Percentiles rank a stretch among this genome's conserved stretches.
phyloP scores from a whole-genome alignment of 257 asterid genomes.

The Galeopsis tetrahit region DNA sequence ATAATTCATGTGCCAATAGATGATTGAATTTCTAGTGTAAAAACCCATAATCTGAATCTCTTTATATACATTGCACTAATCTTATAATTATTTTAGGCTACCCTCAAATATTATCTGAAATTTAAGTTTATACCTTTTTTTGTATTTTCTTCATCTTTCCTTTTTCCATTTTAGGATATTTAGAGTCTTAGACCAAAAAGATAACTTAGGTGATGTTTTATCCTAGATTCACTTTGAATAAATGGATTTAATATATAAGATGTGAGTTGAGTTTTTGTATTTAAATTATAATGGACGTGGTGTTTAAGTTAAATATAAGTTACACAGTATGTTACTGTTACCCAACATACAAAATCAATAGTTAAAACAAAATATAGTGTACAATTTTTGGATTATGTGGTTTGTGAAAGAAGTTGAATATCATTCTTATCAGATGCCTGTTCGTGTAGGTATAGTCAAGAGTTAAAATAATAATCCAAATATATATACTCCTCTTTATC shows the following conservation, averaged over 20 bases:
- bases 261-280: too few species aligned
- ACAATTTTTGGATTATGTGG: slow-evolving; percentile 13
- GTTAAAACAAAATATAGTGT: background rate
- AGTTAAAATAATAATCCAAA: slow-evolving; percentile 17
- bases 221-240: too few species aligned
- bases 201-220: slow-evolving; percentile 15
- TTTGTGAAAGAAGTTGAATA: slow-evolving; percentile 9
- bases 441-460: slow-evolving; percentile 18
- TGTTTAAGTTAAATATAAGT: too few species aligned
- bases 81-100: background rate
- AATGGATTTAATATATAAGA: too few species aligned
- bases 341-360: background rate
- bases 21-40: slow-evolving; percentile 5
- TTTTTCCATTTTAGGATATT: background rate
- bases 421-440: slow-evolving; percentile 17
- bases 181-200: background rate
- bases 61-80: slow-evolving; percentile 3
- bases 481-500: slow-evolving; percentile 19
- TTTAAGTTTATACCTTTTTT: slow-evolving; percentile 25
- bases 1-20: slow-evolving; percentile 1
- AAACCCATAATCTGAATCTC: slow-evolving; percentile 16
- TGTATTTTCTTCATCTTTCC: slow-evolving; percentile 26
- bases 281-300: too few species aligned
- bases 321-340: too few species aligned
- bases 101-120: background rate